Percentiles rank a stretch among this genome's conserved stretches.
These are phyloP conservation scores for Davidsoniella virescens DNA, from an alignment of 2,329 filamentous ascomycete genomes.

Conservation along the genomic window DNA sequence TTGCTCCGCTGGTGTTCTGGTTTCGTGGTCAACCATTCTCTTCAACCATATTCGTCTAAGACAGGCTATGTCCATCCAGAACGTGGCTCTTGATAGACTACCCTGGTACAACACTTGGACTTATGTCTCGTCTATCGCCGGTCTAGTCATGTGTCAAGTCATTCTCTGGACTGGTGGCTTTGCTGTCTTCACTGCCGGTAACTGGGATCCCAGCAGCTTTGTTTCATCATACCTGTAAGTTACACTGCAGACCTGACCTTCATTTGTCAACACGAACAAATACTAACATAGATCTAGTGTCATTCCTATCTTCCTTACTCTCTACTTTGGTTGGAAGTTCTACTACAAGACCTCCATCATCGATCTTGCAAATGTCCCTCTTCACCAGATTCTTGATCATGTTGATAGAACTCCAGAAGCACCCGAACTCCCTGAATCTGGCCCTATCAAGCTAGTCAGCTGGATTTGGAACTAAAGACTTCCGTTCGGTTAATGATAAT, in stretches of 20 bases:
- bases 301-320: constrained; percentile 39
- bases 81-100: constrained; percentile 30
- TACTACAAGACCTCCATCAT: constrained; percentile 44
- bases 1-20: constrained; percentile 34
- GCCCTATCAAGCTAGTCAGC: constrained; percentile 7
- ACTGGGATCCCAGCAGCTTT: constrained; percentile 40
- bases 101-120: constrained; percentile 51
- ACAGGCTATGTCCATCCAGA: constrained; percentile 37
- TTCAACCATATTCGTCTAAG: constrained; percentile 40
- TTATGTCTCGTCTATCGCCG: constrained; percentile 39
- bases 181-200: constrained; percentile 40
- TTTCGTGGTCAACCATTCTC: constrained; percentile 27
- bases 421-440: background rate
- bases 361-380: constrained; percentile 32
- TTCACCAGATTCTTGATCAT: constrained; percentile 35
- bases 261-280: constrained; percentile 2
- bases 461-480: constrained; percentile 11
- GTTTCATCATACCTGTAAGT: constrained; percentile 47
- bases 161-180: constrained; percentile 59
- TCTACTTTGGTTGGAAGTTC: constrained; percentile 49
- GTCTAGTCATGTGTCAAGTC: constrained; percentile 42
- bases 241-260: background rate
- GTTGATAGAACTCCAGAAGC: constrained; percentile 7
- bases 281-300: constrained; percentile 26
- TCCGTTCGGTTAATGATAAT: background rate